Evolutionary conservation across 208 protist genomes (phyloP).

Genomic region (Tritrichomonas foetus): DNA sequence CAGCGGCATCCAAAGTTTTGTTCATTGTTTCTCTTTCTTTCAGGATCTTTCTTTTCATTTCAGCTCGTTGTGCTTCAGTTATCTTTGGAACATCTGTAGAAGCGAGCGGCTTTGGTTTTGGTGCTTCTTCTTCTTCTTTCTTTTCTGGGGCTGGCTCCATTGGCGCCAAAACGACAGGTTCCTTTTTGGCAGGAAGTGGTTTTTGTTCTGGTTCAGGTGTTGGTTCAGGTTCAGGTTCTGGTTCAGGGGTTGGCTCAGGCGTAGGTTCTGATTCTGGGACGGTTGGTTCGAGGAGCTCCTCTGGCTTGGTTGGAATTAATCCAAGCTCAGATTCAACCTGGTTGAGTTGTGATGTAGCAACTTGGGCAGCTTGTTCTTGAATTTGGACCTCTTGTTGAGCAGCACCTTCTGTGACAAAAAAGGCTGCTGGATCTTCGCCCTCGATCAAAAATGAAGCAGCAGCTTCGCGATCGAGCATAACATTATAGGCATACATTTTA

Average conservation of each 20-base stretch:
- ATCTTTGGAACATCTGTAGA: background rate
- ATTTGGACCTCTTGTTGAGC: background rate
- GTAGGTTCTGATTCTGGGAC: background rate
- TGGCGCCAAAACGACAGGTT: background rate
- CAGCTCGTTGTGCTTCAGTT: background rate
- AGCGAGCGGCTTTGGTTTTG: background rate
- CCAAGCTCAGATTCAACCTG: background rate
- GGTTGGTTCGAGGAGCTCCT: background rate
- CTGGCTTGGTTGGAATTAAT: background rate
- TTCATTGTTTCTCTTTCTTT: background rate
- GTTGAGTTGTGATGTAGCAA: background rate
- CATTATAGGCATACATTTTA: constrained; percentile 33
- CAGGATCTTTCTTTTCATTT: background rate
- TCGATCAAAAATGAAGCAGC: background rate
- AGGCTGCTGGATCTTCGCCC: background rate
- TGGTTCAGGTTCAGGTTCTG: background rate
- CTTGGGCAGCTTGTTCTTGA: background rate
- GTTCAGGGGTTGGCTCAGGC: background rate
- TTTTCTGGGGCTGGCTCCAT: background rate
- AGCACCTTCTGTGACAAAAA: background rate
- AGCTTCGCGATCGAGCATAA: background rate
- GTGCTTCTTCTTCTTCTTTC: background rate
- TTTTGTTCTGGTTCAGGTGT: background rate
- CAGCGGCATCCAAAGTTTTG: background rate
- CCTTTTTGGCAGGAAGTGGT: background rate